Conservation (phyloP, 1,284 basidiomycete species). For the Papiliotrema laurentii region DNA sequence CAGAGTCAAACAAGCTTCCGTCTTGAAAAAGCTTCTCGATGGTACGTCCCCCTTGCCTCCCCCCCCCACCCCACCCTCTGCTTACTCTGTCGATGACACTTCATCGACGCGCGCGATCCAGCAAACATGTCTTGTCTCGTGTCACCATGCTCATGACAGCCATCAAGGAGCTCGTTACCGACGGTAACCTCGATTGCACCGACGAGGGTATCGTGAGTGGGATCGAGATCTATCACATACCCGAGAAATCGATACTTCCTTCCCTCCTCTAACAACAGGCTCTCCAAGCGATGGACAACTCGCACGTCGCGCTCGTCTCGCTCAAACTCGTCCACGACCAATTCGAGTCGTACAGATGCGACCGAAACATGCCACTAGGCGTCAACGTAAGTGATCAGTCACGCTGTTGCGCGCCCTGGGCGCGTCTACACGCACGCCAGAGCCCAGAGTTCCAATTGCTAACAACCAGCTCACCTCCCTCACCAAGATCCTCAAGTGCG, state of each 20-base stretch:
- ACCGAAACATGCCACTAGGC: constrained; percentile 90
- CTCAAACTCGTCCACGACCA: constrained; percentile 64
- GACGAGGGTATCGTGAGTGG: constrained; percentile 84
- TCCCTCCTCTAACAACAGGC: no score
- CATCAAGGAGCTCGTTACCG: constrained; percentile 94
- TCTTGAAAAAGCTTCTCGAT: constrained; percentile 81
- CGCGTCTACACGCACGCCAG: neutral
- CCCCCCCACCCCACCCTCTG: neutral
- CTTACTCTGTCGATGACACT: no score
- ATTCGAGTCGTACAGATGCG: constrained; percentile 89
- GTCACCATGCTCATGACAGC: constrained; percentile 53
- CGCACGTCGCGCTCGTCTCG: constrained; percentile 89
- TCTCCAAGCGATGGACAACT: constrained; percentile 99
- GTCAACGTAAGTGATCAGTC: constrained; percentile 58
- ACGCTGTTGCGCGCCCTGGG: neutral
- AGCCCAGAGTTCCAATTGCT: neutral
- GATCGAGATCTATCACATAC: neutral
- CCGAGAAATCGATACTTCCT: no score
- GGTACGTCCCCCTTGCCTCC: constrained; percentile 53
- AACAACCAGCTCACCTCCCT: constrained; percentile 63
- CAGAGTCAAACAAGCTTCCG: constrained; percentile 72
- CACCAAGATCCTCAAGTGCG: constrained; percentile 95
- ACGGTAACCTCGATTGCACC: constrained; percentile 97
- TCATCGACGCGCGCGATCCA: no score
- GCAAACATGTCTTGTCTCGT: neutral